A percentile compares a stretch with the other conserved stretches of the same genome.
Evolutionary conservation across 2,329 filamentous ascomycete genomes (phyloP).

Genomic region (Verticillium zaregamsianum): DNA sequence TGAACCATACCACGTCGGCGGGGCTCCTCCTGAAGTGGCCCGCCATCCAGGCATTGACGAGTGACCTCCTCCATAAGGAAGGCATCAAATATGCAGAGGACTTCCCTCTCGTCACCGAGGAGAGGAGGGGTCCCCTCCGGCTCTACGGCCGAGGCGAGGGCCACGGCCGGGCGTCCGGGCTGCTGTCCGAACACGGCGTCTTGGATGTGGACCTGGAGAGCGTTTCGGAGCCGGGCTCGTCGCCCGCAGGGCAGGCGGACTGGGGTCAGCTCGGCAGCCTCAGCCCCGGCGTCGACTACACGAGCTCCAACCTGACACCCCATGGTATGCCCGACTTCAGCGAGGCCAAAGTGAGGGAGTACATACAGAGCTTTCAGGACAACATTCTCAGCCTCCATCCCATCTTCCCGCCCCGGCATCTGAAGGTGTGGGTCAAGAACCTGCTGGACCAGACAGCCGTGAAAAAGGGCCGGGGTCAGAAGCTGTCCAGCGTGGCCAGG

Average conservation of each 20-base stretch:
- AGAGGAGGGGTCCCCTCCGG: constrained; percentile 67
- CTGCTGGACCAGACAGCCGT: constrained; percentile 47
- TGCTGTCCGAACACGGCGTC: constrained; percentile 28
- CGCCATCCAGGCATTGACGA: constrained; percentile 62
- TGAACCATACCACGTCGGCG: constrained; percentile 86
- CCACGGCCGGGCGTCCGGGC: constrained; percentile 33
- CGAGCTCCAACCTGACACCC: constrained; percentile 31
- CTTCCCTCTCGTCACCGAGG: constrained; percentile 74
- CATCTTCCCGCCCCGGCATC: constrained; percentile 49
- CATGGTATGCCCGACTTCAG: constrained; percentile 53
- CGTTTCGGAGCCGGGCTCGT: constrained; percentile 44
- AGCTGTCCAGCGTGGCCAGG: constrained; percentile 17
- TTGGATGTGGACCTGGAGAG: constrained; percentile 41
- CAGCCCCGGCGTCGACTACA: constrained; percentile 35
- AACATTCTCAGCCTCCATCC: constrained; percentile 64
- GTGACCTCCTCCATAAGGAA: constrained; percentile 39
- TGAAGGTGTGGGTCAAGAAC: constrained; percentile 48
- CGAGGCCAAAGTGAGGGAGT: constrained; percentile 42
- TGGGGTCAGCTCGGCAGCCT: constrained; percentile 57
- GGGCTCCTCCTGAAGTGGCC: constrained; percentile 74
- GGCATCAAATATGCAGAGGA: constrained; percentile 56
- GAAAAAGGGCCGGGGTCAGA: constrained; percentile 2
- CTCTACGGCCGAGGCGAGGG: constrained; percentile 79
- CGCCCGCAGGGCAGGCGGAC: constrained; percentile 49
- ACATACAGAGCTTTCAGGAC: constrained; percentile 54